Evolutionary conservation across 345 rosid species (phyloP), one percentile per base, ranked within the genome.

Genomic region (Kandelia obovata): DNA sequence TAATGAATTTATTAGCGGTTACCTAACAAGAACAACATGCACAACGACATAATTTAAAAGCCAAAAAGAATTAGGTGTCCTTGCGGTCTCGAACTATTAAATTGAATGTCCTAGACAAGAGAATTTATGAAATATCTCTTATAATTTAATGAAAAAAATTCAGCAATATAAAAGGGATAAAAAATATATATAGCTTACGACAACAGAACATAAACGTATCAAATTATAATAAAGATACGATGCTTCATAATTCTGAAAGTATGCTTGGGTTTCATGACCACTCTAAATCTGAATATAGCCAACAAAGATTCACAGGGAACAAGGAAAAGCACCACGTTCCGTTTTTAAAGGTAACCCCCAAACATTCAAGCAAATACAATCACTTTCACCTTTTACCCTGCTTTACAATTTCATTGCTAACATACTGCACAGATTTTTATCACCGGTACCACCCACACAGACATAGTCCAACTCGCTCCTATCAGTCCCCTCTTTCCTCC

Each of bases 331-430:
- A 60, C 60, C 62, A 61, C 67, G 74, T 65, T 39, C 75, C 73
- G 10, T 20, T 58, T 59, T 19, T n/a, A 55, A 71, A 73, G 35
- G 35, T 5, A 32, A 32, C 6, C 6, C 64, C 75, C 77, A 75
- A 79, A 79, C 74, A 83, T 80, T 80, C 87, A 87, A 80, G 58
- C 85, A 83, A 77, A 75, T 73, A 78, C 80, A 77, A 73, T 82
- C 79, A 58, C 73, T 71, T 69, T 66, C 66, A 55, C 68, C 77
- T 73, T 63, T 79, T 79, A 64, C 69, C 64, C 30, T 58, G 49
- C 43, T 65, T 73, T 71, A 64, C 17, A 25, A 27, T 3, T 26
- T 68, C 70, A 66, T 73, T 78, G 81, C 71, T 75, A 71, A 73
- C 82, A 73, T 58, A 70, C 62, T 73, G 76, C 74, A 72, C 4